Conservation (phyloP, 1,139 yeast genomes). For the Scheffersomyces insectosa region DNA sequence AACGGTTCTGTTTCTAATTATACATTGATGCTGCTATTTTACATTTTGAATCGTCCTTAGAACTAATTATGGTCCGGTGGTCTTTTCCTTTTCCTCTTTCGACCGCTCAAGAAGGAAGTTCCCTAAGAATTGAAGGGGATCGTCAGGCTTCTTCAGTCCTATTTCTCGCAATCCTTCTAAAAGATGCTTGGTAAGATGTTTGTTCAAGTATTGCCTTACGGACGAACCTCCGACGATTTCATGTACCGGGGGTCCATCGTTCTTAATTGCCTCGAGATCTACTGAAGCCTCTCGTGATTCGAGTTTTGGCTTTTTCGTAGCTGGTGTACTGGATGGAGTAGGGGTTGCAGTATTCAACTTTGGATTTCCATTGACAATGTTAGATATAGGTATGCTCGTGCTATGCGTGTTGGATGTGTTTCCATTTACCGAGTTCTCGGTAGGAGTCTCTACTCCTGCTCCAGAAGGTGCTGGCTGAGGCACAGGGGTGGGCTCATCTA, state of each 20-base stretch:
- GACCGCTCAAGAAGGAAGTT: slow-evolving; percentile 60
- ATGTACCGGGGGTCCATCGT: slow-evolving; percentile 30
- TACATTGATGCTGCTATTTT: no score
- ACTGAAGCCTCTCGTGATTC: slow-evolving; percentile 6
- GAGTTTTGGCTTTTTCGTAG: slow-evolving; percentile 2
- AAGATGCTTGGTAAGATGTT: slow-evolving; percentile 65
- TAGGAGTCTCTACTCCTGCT: no score
- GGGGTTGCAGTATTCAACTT: no score
- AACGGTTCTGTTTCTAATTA: no score
- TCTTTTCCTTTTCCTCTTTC: slow-evolving; percentile 19
- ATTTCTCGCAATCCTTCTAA: slow-evolving; percentile 68
- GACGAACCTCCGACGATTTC: slow-evolving; percentile 82
- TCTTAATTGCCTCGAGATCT: slow-evolving; percentile 2
- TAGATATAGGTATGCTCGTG: no score
- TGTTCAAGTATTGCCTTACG: slow-evolving; percentile 74
- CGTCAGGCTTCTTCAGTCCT: slow-evolving; percentile 58
- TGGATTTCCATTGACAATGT: no score
- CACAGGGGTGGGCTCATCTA: no score
- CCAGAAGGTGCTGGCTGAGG: no score
- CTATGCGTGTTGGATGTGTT: no score
- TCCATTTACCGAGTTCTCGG: no score
- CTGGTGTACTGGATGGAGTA: neutral
- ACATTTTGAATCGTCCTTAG: no score
- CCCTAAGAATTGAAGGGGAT: slow-evolving; percentile 72
- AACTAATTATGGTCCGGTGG: no score